phyloP scores from a whole-genome alignment of 1,284 basidiomycete species.

The Xanthoconium separans region DNA sequence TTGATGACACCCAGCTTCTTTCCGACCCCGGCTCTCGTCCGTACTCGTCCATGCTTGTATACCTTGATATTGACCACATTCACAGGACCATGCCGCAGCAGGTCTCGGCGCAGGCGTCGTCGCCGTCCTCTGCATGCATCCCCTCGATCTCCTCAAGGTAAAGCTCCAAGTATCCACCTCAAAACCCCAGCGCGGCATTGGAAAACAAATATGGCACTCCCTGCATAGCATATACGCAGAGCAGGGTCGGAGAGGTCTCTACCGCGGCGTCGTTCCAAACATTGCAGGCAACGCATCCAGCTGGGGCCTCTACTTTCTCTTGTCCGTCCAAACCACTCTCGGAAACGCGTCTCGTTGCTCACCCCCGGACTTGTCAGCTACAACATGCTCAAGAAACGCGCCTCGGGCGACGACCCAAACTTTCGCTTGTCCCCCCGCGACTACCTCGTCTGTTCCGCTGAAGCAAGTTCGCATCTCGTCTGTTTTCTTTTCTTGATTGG shows the following conservation, averaged over 20 bases:
- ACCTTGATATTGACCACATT: not conserved
- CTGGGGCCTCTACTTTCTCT: conserved; percentile 98
- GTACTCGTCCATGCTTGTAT: too few relatives aligned
- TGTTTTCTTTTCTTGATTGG: not conserved
- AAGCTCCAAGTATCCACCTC: conserved; percentile 90
- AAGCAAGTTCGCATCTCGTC: conserved; percentile 79
- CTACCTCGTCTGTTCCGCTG: conserved; percentile 88
- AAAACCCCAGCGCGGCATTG: conserved; percentile 61
- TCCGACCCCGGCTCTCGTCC: conserved; percentile 64
- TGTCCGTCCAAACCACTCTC: conserved; percentile 49
- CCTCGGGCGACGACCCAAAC: conserved; percentile 57
- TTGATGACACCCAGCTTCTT: conserved; percentile 62
- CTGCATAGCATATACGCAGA: conserved; percentile 72
- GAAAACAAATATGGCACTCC: conserved; percentile 76
- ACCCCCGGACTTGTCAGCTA: conserved; percentile 56
- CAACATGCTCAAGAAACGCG: conserved; percentile 88
- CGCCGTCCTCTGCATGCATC: conserved; percentile 96
- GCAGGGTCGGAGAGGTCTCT: conserved; percentile 86
- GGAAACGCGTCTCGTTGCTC: conserved; percentile 2
- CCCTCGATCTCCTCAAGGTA: conserved; percentile 94
- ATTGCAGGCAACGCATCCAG: conserved; percentile 95
- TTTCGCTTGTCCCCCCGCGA: conserved; percentile 70
- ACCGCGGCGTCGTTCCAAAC: conserved; percentile 90
- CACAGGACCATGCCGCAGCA: conserved; percentile 88
- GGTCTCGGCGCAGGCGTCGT: conserved; percentile 93